Percentiles rank a stretch among this genome's conserved stretches.
Evolutionary conservation across 257 asterid species (phyloP).

Genomic region (Solanum appendiculatum): DNA sequence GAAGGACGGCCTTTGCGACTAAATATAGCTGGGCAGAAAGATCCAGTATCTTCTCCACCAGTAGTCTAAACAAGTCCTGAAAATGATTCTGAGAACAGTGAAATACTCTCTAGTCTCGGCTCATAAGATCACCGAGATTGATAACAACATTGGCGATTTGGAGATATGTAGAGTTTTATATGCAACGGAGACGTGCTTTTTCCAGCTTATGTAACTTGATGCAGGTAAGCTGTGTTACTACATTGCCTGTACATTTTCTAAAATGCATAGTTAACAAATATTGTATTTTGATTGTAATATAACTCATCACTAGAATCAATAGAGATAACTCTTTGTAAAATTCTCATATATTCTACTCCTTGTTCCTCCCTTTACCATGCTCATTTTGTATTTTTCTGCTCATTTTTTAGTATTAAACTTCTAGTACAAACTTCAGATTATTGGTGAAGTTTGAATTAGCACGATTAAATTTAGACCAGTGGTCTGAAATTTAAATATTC

Average conservation of each 20-base stretch:
- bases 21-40: constrained; percentile 43
- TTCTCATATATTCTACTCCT: neutral
- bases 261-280: neutral
- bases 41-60: constrained; percentile 23
- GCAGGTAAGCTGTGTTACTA: neutral
- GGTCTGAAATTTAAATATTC: neutral
- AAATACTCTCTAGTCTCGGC: constrained; percentile 17
- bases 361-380: neutral
- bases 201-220: neutral
- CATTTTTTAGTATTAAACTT: neutral
- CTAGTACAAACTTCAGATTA: neutral
- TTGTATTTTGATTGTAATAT: neutral
- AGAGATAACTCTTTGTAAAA: neutral
- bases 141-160: neutral
- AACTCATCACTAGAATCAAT: neutral
- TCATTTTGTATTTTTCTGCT: neutral
- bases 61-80: constrained; percentile 11
- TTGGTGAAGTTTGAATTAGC: neutral
- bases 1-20: constrained; percentile 79
- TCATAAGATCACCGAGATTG: neutral
- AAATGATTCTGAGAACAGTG: constrained; percentile 18
- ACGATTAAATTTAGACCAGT: neutral
- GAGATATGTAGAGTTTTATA: neutral
- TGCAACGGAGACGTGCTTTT: neutral
- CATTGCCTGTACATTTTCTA: neutral